Evolutionary conservation across 805 yeast species (phyloP).

Genomic region (Nakazawaea anatomiae): DNA sequence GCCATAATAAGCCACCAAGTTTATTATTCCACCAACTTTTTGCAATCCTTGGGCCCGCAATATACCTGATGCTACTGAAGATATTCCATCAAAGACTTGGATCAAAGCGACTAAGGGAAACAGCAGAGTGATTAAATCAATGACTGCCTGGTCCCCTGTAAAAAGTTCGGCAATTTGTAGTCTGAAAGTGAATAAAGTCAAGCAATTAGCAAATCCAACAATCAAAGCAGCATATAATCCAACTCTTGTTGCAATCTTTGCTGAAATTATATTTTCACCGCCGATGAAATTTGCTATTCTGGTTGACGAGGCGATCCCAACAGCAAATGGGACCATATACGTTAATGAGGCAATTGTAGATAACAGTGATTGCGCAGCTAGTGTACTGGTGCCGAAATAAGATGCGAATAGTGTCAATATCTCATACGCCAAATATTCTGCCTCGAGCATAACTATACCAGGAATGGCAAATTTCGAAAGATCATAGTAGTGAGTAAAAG

Average conservation of each 20-base stretch:
- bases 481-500: slow-evolving; percentile 30
- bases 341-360: slow-evolving; percentile 46
- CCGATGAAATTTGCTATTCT: slow-evolving; percentile 53
- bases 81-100: slow-evolving; percentile 65
- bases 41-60: slow-evolving; percentile 76
- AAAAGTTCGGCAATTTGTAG: slow-evolving; percentile 50
- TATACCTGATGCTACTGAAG: slow-evolving; percentile 67
- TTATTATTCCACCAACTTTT: slow-evolving; percentile 63
- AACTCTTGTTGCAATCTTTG: slow-evolving; percentile 36
- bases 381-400: slow-evolving; percentile 43
- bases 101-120: slow-evolving; percentile 63
- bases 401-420: slow-evolving; percentile 49
- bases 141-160: slow-evolving; percentile 56
- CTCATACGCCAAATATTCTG: slow-evolving; percentile 54
- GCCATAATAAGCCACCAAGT: slow-evolving; percentile 64
- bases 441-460: slow-evolving; percentile 48
- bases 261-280: slow-evolving; percentile 25
- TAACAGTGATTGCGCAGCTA: slow-evolving; percentile 52
- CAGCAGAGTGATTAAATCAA: slow-evolving; percentile 40
- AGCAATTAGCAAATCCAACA: slow-evolving; percentile 33
- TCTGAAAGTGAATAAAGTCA: slow-evolving; percentile 39
- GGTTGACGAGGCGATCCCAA: slow-evolving; percentile 50
- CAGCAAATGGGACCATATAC: slow-evolving; percentile 53
- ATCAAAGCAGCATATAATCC: slow-evolving; percentile 31
- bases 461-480: slow-evolving; percentile 43